These are phyloP conservation scores for Botrytis tulipae DNA, from an alignment of 2,329 filamentous ascomycete species.

Conservation along the genomic window DNA sequence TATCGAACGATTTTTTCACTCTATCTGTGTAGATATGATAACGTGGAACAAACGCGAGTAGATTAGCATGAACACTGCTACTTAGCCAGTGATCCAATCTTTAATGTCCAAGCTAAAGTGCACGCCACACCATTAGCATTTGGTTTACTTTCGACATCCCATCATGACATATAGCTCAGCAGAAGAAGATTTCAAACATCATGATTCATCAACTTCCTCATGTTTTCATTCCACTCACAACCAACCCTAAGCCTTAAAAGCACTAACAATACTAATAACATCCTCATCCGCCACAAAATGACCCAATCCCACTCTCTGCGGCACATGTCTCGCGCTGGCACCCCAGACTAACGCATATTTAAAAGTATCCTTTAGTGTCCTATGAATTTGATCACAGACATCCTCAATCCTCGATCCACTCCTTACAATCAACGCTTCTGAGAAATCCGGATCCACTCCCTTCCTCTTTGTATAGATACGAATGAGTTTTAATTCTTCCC, in stretches of 20 bases:
- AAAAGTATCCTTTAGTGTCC: constrained; percentile 95
- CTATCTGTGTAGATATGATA: not conserved
- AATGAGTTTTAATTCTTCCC: constrained; percentile 88
- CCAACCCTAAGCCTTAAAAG: constrained; percentile 38
- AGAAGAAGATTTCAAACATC: not conserved
- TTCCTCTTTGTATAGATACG: constrained; percentile 97
- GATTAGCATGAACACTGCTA: not conserved
- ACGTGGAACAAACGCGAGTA: not conserved
- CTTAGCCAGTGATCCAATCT: not conserved
- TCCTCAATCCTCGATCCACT: constrained; percentile 89
- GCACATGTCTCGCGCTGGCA: constrained; percentile 89
- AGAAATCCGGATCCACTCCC: constrained; percentile 83
- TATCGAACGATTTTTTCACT: not conserved
- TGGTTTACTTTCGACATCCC: not conserved
- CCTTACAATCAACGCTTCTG: constrained; percentile 89
- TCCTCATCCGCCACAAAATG: constrained; percentile 75
- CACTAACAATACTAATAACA: constrained; percentile 66
- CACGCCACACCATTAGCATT: not conserved
- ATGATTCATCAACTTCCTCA: too few species aligned
- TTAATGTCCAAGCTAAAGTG: not conserved
- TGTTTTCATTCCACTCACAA: constrained; percentile 50
- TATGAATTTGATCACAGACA: constrained; percentile 92
- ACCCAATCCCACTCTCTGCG: constrained; percentile 83
- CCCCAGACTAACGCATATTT: constrained; percentile 99
- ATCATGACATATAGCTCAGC: not conserved